Evolutionary conservation across 371 early-diverging fungal genomes (phyloP).

Genomic region (Choanephora cucurbitarum): DNA sequence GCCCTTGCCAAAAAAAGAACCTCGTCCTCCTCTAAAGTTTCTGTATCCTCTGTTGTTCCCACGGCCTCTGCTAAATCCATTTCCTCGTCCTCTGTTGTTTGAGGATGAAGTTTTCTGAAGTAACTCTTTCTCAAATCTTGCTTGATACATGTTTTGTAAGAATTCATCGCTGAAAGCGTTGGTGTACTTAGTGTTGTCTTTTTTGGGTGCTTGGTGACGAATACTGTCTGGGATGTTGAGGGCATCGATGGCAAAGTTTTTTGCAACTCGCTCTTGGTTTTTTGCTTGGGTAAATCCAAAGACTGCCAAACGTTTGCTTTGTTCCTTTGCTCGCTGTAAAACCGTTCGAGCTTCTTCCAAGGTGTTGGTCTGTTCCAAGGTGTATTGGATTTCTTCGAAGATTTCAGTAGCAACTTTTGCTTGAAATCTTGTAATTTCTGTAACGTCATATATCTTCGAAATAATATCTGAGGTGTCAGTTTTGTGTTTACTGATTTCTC

Average conservation of each 20-base stretch:
- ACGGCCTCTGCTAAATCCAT: constrained; percentile 6
- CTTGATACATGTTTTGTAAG: constrained; percentile 2
- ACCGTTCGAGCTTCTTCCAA: neutral
- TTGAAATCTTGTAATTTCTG: constrained; percentile 11
- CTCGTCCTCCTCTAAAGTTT: neutral
- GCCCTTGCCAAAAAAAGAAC: neutral
- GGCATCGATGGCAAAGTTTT: neutral
- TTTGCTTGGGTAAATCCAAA: constrained; percentile 5
- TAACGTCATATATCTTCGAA: constrained; percentile 4
- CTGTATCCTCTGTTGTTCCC: neutral
- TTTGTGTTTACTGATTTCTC: neutral
- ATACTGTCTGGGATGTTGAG: constrained; percentile 13
- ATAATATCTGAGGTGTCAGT: neutral
- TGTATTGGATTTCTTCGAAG: constrained; percentile 7
- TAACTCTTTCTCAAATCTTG: constrained; percentile 3
- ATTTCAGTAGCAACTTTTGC: constrained; percentile 8
- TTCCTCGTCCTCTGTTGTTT: neutral
- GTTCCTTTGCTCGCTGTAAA: neutral
- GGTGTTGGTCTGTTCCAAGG: neutral
- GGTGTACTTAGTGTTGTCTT: constrained; percentile 2
- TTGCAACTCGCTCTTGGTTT: neutral
- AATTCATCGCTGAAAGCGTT: constrained; percentile 12
- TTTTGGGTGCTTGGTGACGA: constrained; percentile 2
- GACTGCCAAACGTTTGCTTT: constrained; percentile 10
- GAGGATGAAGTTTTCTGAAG: constrained; percentile 4